These are phyloP conservation scores for Bombardia bombarda DNA, from an alignment of 495 filamentous ascomycete genomes.

Conservation along the genomic window DNA sequence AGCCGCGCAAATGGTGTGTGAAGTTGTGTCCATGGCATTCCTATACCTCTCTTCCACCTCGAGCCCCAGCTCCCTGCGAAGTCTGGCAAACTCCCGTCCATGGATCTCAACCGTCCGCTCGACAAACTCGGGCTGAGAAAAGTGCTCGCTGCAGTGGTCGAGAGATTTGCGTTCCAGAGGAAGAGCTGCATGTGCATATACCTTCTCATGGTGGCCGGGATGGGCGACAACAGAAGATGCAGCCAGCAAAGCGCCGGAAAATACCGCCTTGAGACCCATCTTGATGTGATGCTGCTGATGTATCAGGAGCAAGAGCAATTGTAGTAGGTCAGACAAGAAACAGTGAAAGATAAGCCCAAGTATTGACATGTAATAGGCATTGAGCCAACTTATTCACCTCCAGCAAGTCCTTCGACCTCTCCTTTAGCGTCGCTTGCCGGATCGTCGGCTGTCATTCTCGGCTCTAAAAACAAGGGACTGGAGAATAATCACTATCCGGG, in stretches of 20 bases:
- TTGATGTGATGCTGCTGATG: neutral
- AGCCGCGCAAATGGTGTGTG: neutral
- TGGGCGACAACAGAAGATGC: constrained; percentile 20
- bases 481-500: neutral
- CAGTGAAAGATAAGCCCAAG: neutral
- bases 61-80: constrained; percentile 14
- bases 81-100: constrained; percentile 16
- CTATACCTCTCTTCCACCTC: constrained; percentile 8
- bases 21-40: neutral
- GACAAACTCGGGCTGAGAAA: constrained; percentile 21
- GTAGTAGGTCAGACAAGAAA: neutral
- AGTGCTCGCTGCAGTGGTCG: constrained; percentile 22
- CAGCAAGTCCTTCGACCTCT: neutral
- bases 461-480: neutral
- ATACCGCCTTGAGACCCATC: constrained; percentile 20
- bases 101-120: constrained; percentile 22
- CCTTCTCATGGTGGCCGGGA: constrained; percentile 18
- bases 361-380: neutral
- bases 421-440: no score
- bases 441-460: neutral
- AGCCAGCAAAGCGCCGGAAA: constrained; percentile 19
- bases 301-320: neutral
- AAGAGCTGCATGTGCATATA: constrained; percentile 15
- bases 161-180: constrained; percentile 22
- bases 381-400: neutral